phyloP scores from a whole-genome alignment of 1,139 yeast genomes.

The Yamadazyma dushanensis region DNA sequence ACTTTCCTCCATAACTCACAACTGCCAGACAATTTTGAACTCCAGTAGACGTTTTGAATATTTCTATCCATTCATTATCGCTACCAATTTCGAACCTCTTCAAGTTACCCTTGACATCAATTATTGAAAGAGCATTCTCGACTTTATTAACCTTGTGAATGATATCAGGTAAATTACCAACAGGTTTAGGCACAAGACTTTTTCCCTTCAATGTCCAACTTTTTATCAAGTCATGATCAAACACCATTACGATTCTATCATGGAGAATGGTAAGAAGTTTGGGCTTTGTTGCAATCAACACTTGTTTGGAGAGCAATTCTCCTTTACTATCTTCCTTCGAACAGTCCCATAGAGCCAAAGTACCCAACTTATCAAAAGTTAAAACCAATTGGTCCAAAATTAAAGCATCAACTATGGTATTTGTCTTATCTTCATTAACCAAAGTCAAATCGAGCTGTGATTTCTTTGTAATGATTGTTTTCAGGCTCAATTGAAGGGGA shows the following conservation, averaged over 20 bases:
- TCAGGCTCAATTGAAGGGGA: conserved; percentile 33
- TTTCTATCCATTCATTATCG: conserved; percentile 49
- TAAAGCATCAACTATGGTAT: conserved; percentile 32
- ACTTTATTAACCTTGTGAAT: conserved; percentile 59
- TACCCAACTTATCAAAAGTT: conserved; percentile 55
- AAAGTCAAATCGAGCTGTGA: conserved; percentile 27
- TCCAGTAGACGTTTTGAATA: conserved; percentile 55
- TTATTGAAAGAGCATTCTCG: conserved; percentile 57
- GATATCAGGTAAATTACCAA: conserved; percentile 18
- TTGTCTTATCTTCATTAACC: conserved; percentile 9
- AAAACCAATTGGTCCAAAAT: conserved; percentile 41
- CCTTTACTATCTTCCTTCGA: conserved; percentile 32
- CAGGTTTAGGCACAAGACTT: neutral
- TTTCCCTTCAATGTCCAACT: conserved; percentile 30
- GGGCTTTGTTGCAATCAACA: conserved; percentile 20
- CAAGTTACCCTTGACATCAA: conserved; percentile 57
- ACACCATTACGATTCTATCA: conserved; percentile 19
- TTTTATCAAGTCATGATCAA: conserved; percentile 22
- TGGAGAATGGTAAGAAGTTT: conserved; percentile 26
- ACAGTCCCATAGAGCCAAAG: conserved; percentile 68
- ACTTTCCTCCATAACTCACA: conserved; percentile 73
- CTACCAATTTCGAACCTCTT: conserved; percentile 29
- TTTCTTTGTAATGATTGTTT: conserved; percentile 36
- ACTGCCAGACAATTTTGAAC: conserved; percentile 52
- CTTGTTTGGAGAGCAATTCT: conserved; percentile 21